Percentiles rank a stretch among this genome's conserved stretches.
Conservation (phyloP, 1,284 basidiomycete genomes). For the Mycena sp. region DNA sequence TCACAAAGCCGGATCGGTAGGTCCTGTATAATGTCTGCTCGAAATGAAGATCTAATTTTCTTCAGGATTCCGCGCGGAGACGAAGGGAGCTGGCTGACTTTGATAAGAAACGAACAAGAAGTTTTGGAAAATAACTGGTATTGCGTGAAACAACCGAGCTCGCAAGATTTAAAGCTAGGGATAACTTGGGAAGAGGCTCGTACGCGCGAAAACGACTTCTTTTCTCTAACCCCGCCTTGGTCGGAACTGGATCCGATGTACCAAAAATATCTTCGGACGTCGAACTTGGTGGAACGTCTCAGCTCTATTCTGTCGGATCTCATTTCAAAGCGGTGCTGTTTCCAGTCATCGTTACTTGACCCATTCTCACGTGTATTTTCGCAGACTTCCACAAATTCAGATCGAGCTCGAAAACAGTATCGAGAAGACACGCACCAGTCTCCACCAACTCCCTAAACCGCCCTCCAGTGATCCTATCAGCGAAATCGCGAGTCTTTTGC, state of each 20-base stretch:
- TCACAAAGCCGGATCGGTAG: constrained; percentile 79
- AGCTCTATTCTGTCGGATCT: constrained; percentile 64
- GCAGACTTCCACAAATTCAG: constrained; percentile 71
- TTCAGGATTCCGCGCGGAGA: no score
- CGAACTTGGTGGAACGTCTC: constrained; percentile 61
- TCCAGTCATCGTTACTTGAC: background rate
- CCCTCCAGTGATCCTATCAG: constrained; percentile 53
- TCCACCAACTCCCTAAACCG: constrained; percentile 44
- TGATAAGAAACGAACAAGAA: no score
- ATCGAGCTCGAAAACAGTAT: constrained; percentile 58
- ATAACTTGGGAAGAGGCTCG: no score
- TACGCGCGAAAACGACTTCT: no score
- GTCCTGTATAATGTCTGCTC: background rate
- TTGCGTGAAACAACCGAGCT: no score
- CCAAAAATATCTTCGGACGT: constrained; percentile 62
- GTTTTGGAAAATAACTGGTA: no score
- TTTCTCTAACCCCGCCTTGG: no score
- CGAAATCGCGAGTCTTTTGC: constrained; percentile 61
- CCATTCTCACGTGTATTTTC: background rate
- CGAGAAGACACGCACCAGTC: constrained; percentile 45
- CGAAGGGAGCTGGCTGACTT: no score
- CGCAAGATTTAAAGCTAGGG: no score
- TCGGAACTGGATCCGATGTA: constrained; percentile 54
- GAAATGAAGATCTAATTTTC: background rate
- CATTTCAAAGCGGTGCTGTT: constrained; percentile 61